These are phyloP conservation scores for Westerdykella sp. DNA, from an alignment of 2,329 filamentous ascomycete genomes.

Conservation along the genomic window DNA sequence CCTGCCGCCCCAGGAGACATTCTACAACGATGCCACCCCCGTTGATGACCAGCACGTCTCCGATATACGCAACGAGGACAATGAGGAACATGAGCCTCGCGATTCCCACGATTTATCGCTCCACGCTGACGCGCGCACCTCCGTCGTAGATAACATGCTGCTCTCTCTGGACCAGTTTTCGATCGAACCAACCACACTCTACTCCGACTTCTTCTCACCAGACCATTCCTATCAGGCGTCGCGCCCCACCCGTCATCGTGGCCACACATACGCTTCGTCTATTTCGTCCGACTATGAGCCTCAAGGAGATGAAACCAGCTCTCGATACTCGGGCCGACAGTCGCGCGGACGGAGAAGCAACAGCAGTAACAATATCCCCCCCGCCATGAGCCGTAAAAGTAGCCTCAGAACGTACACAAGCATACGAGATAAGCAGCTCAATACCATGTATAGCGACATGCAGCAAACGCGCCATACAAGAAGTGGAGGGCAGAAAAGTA, in stretches of 20 bases:
- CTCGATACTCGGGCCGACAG: constrained; percentile 39
- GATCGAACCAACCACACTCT: constrained; percentile 38
- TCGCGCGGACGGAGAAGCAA: constrained; percentile 64
- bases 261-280: constrained; percentile 56
- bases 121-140: constrained; percentile 74
- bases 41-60: constrained; percentile 18
- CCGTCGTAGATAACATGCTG: constrained; percentile 92
- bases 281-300: constrained; percentile 52
- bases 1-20: constrained; percentile 24
- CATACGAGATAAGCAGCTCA: constrained; percentile 17
- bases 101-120: constrained; percentile 85
- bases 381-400: constrained; percentile 21
- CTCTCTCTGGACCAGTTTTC: constrained; percentile 72
- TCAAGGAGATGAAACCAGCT: constrained; percentile 29
- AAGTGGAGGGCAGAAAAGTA: constrained; percentile 54
- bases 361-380: constrained; percentile 64
- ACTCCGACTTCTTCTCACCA: constrained; percentile 35
- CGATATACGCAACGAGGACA: constrained; percentile 3
- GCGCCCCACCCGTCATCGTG: constrained; percentile 42
- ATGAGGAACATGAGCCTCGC: constrained; percentile 18
- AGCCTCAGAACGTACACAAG: constrained; percentile 26
- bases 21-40: constrained; percentile 34
- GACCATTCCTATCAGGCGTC: constrained; percentile 29
- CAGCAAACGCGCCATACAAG: constrained; percentile 27
- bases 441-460: constrained; percentile 21